Conservation (phyloP, 805 yeast species). For the Cyberlindnera samutprakarnensis region DNA sequence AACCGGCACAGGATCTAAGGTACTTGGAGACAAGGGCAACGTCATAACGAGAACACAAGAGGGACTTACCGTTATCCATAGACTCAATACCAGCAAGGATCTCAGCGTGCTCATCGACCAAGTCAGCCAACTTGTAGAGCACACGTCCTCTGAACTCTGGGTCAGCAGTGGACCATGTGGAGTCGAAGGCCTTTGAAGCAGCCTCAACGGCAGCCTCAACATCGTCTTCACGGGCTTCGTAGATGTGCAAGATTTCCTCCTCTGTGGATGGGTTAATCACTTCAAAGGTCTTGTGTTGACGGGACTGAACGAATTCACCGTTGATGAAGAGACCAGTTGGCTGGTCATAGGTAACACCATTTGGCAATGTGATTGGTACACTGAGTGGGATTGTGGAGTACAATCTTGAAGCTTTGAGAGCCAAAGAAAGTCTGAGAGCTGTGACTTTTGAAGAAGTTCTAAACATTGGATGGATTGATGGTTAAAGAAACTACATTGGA, state of each 20-base stretch:
- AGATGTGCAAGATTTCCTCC: constrained; percentile 57
- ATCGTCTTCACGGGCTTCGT: constrained; percentile 72
- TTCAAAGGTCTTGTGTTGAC: constrained; percentile 51
- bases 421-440: constrained; percentile 12
- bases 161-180: constrained; percentile 62
- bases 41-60: constrained; percentile 67
- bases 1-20: constrained; percentile 80
- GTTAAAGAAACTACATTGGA: too few relatives aligned
- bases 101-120: constrained; percentile 68
- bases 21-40: constrained; percentile 62
- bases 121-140: constrained; percentile 67
- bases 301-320: constrained; percentile 62
- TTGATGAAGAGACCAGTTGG: constrained; percentile 80
- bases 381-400: constrained; percentile 33
- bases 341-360: constrained; percentile 66
- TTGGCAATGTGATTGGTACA: constrained; percentile 56
- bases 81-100: constrained; percentile 78
- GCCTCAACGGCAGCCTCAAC: constrained; percentile 81
- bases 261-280: constrained; percentile 70
- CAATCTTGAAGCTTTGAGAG: constrained; percentile 20
- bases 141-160: constrained; percentile 58
- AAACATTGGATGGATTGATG: constrained; percentile 8
- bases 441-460: constrained; percentile 11
- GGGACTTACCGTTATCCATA: constrained; percentile 84
- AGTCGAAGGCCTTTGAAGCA: constrained; percentile 69